phyloP scores from a whole-genome alignment of 148 eudicot species.

The Fagopyrum tataricum region DNA sequence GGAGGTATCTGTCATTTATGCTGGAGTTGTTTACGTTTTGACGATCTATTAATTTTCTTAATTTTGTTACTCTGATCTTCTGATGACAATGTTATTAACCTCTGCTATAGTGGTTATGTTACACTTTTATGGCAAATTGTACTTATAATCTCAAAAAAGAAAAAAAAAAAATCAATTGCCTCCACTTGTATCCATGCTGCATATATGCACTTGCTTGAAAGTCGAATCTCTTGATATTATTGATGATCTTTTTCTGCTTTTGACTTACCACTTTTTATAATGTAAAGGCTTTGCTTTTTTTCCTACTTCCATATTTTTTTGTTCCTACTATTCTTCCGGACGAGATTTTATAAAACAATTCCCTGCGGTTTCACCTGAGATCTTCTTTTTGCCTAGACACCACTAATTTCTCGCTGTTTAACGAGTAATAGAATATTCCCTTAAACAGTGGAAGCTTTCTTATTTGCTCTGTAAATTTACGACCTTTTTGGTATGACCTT shows the following conservation, averaged over 20 bases:
- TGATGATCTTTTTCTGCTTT: not conserved
- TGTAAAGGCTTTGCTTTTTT: not conserved
- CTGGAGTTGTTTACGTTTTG: not conserved
- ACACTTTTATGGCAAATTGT: not conserved
- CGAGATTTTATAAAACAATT: not conserved
- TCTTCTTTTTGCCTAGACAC: not conserved
- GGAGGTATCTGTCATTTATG: constrained; percentile 34
- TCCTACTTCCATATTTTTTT: not conserved
- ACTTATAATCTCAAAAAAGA: not conserved
- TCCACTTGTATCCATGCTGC: not conserved
- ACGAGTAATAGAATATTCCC: not conserved
- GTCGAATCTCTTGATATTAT: not conserved
- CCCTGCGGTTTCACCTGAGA: not conserved
- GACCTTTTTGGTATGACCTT: not conserved
- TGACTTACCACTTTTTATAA: not conserved
- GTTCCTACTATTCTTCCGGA: not conserved
- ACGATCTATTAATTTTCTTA: not conserved
- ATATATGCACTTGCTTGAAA: not conserved
- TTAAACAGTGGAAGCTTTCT: not conserved
- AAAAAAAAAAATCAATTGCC: not conserved
- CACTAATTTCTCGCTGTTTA: not conserved
- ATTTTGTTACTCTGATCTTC: not conserved
- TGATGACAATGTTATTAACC: not conserved
- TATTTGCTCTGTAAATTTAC: not conserved
- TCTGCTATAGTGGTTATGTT: not conserved